Conservation (phyloP, 345 rosid genomes). For the Salix arbutifolia region DNA sequence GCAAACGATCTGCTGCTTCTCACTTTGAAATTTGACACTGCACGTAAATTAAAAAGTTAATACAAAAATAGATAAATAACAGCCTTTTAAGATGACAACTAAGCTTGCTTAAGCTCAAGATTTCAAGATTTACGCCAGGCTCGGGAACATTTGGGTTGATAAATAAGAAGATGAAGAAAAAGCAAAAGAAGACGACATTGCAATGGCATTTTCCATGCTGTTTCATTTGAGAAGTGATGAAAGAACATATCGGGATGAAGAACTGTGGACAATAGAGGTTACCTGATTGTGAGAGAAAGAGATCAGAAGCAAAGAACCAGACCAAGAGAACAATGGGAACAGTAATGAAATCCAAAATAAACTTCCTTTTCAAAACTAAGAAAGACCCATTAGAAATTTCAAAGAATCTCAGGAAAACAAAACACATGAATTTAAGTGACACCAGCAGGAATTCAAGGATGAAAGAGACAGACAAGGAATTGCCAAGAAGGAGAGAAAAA, state of each 20-base stretch:
- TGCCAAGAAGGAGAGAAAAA: neutral
- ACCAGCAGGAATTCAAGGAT: neutral
- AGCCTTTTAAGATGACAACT: neutral
- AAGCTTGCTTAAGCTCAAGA: neutral
- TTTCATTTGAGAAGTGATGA: neutral
- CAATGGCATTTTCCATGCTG: neutral
- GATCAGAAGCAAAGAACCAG: neutral
- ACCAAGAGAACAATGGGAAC: neutral
- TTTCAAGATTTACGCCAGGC: neutral
- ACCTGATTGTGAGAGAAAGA: neutral
- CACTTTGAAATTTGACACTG: too few species aligned
- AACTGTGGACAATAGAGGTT: neutral
- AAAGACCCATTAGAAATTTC: constrained; percentile 1
- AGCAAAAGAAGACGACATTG: too few species aligned
- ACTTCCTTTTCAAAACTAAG: neutral
- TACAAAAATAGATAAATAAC: too few species aligned
- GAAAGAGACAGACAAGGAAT: neutral
- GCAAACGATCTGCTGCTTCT: too few species aligned
- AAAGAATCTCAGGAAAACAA: neutral
- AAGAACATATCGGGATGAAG: neutral
- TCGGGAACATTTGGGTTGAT: neutral
- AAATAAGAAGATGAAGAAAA: neutral
- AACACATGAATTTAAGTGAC: neutral
- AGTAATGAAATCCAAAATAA: neutral
- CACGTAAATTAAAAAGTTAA: too few species aligned